Conservation (phyloP, 176 grass and related monocot species). For the Miscanthus lutarioriparius region DNA sequence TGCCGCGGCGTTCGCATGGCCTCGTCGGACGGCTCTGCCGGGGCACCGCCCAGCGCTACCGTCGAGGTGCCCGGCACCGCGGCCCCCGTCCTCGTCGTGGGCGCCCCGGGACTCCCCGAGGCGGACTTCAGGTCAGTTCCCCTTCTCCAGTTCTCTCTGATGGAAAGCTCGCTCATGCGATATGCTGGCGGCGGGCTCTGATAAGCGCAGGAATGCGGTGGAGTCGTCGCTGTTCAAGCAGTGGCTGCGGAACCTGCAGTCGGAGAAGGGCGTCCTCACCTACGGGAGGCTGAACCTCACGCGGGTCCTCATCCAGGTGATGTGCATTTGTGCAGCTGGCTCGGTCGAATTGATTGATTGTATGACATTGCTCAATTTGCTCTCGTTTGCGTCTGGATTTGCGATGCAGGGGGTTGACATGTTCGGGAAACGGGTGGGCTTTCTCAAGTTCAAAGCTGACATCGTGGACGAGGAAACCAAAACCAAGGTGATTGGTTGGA, state of each 20-base stretch:
- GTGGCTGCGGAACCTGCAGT: slow-evolving; percentile 76
- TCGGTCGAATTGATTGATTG: not conserved
- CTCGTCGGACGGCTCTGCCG: slow-evolving; percentile 20
- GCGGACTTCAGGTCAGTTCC: slow-evolving; percentile 60
- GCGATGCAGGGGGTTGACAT: slow-evolving; percentile 71
- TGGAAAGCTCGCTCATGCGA: not conserved
- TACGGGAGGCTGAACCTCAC: slow-evolving; percentile 54
- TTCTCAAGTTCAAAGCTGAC: slow-evolving; percentile 94
- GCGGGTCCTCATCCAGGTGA: slow-evolving; percentile 78
- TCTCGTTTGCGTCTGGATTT: not conserved
- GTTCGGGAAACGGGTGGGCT: slow-evolving; percentile 84
- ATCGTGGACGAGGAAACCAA: slow-evolving; percentile 81
- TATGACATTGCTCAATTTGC: not conserved
- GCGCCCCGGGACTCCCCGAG: slow-evolving; percentile 62
- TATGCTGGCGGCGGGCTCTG: not conserved
- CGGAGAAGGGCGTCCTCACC: slow-evolving; percentile 73
- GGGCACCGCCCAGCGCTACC: slow-evolving; percentile 15
- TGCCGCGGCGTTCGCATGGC: slow-evolving; percentile 52
- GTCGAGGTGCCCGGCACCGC: slow-evolving; percentile 51
- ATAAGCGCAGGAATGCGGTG: slow-evolving; percentile 58
- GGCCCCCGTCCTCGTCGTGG: slow-evolving; percentile 47
- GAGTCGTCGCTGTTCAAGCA: slow-evolving; percentile 67
- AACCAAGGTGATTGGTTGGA: slow-evolving; percentile 57
- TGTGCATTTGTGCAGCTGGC: not conserved
- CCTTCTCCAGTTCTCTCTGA: not conserved